Base-by-base conservation (phyloP, 2,329 filamentous ascomycete genomes). In the Aspergillus thermomutatus region DNA sequence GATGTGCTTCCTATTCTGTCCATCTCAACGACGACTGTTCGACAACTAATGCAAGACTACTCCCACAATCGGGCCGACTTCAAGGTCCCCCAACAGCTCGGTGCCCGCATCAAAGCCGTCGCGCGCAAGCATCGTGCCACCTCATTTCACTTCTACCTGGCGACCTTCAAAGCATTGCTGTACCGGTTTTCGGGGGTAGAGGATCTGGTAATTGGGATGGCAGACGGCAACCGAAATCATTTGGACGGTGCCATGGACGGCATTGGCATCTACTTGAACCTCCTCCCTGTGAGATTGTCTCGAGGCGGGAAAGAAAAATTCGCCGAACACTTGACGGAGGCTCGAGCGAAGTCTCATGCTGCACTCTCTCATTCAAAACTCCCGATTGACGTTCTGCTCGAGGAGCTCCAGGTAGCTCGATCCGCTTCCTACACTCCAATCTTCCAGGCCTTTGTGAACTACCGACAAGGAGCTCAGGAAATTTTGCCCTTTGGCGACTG, bases 361-460 rank as follows among this genome's bases (percentile, higher is more conserved):
- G 81, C 78, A 0, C 66, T 83, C 0, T 60, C 56, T 0, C 67
- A 82, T 60, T 80, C 81, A 0, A 41, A 58, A 0, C 53, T 83
- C 3, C 82, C 82, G 0, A 81, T 83, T 50, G 77, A 83, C 46
- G 67, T 78, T 0, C 58, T 85, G 0, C 66, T 85, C 0, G 61
- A 77, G 0, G 67, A 79, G 26, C 66, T 84, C 1, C 65, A 72
- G 3, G 69, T 79, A 0, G 60, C 71, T 0, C 67, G 80, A 1
- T 77, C 79, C 0, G 55, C 73, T 0, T 57, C 67, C 0, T 61
- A 77, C 52, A 76, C 59, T 28, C 82, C 82, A 0, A 34, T 84
- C 0, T 83, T 83, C 69, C 82, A 85, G 61, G 73, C 67, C 0
- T 75, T 78, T 21, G 60, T 82, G 41, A 75, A 83, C 64, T 83